phyloP scores from a whole-genome alignment of 2,329 filamentous ascomycete species.

The Hypoxylon sp. region DNA sequence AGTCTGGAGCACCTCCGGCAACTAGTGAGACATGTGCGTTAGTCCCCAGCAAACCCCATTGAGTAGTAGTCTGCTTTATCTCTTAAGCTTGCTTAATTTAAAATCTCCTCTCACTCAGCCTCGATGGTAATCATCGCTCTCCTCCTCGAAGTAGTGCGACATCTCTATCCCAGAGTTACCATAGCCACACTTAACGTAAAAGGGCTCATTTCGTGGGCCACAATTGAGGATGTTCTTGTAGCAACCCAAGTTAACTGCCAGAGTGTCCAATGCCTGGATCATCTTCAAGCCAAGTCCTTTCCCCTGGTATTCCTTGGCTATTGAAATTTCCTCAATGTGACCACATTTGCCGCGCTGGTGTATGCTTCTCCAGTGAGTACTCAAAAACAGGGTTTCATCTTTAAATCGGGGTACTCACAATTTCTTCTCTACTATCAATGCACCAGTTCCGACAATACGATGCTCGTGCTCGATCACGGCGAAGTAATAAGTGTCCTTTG shows the following conservation, averaged over 20 bases:
- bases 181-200: constrained; percentile 69
- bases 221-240: constrained; percentile 88
- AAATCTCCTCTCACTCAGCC: constrained; percentile 37
- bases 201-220: constrained; percentile 82
- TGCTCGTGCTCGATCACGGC: constrained; percentile 76
- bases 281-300: constrained; percentile 84
- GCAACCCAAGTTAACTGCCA: constrained; percentile 81
- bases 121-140: constrained; percentile 49
- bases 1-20: neutral
- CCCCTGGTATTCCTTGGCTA: constrained; percentile 83
- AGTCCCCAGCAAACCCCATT: neutral
- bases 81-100: neutral
- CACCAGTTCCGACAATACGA: constrained; percentile 80
- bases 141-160: constrained; percentile 52
- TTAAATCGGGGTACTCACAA: constrained; percentile 65
- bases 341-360: constrained; percentile 78
- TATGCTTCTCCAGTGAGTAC: constrained; percentile 62
- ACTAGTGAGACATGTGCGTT: neutral
- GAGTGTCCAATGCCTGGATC: constrained; percentile 81
- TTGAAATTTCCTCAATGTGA: constrained; percentile 88
- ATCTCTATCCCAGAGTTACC: constrained; percentile 53
- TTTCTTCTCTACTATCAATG: constrained; percentile 84
- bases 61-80: neutral
- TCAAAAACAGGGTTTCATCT: constrained; percentile 15
- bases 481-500: constrained; percentile 74